These are phyloP conservation scores for Microbotryum scabiosae DNA, from an alignment of 1,284 basidiomycete species.

Conservation along the genomic window DNA sequence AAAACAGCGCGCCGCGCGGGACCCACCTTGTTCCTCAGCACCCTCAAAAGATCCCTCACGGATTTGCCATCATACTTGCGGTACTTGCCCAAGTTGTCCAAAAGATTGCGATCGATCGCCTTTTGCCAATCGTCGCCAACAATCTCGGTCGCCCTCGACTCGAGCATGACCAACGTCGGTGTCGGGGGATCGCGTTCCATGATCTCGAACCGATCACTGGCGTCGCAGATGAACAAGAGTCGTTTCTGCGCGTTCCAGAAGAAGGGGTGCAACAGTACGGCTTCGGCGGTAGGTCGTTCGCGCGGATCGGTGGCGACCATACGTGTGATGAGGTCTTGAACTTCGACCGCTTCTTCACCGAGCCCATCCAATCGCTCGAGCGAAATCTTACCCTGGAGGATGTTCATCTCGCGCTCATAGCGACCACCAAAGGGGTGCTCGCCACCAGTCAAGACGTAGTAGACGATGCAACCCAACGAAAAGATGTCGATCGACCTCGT, in stretches of 20 bases:
- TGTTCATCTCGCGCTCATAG: slow-evolving; percentile 85
- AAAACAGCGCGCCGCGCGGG: background rate
- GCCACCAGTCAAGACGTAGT: slow-evolving; percentile 78
- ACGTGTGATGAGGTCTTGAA: slow-evolving; percentile 60
- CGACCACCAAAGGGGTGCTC: slow-evolving; percentile 83
- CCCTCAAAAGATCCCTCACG: slow-evolving; percentile 84
- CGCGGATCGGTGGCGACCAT: slow-evolving; percentile 70
- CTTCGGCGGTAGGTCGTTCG: slow-evolving; percentile 71
- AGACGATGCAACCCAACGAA: slow-evolving; percentile 84
- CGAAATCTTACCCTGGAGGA: slow-evolving; percentile 65
- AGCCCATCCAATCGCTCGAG: slow-evolving; percentile 63
- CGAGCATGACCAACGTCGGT: slow-evolving; percentile 63
- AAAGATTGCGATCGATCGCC: slow-evolving; percentile 71
- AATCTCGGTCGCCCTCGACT: slow-evolving; percentile 57
- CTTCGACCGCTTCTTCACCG: slow-evolving; percentile 86
- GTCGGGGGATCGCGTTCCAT: slow-evolving; percentile 89
- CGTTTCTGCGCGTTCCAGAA: slow-evolving; percentile 88
- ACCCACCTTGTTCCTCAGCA: slow-evolving; percentile 85
- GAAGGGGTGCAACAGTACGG: slow-evolving; percentile 83
- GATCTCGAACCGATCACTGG: slow-evolving; percentile 94
- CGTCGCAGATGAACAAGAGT: slow-evolving; percentile 88
- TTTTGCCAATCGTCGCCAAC: slow-evolving; percentile 72
- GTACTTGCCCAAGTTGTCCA: slow-evolving; percentile 92
- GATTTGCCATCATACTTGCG: slow-evolving; percentile 86
- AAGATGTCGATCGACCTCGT: slow-evolving; percentile 93